Conservation (phyloP, 768 basidiomycete species). For the Tricholomella constricta region DNA sequence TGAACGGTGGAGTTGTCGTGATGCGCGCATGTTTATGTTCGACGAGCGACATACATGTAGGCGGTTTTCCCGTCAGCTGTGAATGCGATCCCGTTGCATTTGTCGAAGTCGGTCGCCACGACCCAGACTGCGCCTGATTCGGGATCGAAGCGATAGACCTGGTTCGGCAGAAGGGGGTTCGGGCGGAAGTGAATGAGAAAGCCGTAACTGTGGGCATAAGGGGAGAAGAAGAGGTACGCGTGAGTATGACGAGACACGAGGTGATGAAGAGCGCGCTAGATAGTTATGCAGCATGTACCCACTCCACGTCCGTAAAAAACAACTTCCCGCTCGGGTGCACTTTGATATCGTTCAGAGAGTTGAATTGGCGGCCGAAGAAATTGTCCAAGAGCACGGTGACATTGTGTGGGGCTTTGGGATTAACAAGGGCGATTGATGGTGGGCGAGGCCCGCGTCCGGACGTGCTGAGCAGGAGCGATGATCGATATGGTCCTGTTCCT, state of each 20-base stretch:
- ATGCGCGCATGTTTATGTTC: not conserved
- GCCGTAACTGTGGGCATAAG: conserved; percentile 51
- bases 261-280: not conserved
- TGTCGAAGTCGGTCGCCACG: conserved; percentile 76
- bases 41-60: conserved; percentile 49
- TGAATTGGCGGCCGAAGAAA: conserved; percentile 79
- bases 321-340: conserved; percentile 69
- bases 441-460: conserved; percentile 67
- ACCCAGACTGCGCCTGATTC: conserved; percentile 63
- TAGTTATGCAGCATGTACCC: conserved; percentile 25
- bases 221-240: not conserved
- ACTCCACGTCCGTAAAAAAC: conserved; percentile 77
- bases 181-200: conserved; percentile 69
- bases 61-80: conserved; percentile 63
- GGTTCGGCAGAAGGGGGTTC: conserved; percentile 63
- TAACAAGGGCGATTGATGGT: conserved; percentile 63
- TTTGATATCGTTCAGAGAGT: conserved; percentile 80
- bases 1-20: not conserved
- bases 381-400: conserved; percentile 74
- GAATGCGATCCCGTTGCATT: conserved; percentile 76
- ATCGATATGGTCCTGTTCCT: conserved; percentile 63
- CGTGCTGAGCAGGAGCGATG: conserved; percentile 59
- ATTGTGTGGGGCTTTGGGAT: conserved; percentile 65
- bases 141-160: conserved; percentile 79
- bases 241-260: not conserved